phyloP scores from a whole-genome alignment of 495 filamentous ascomycete species.

The Neurospora discreta region DNA sequence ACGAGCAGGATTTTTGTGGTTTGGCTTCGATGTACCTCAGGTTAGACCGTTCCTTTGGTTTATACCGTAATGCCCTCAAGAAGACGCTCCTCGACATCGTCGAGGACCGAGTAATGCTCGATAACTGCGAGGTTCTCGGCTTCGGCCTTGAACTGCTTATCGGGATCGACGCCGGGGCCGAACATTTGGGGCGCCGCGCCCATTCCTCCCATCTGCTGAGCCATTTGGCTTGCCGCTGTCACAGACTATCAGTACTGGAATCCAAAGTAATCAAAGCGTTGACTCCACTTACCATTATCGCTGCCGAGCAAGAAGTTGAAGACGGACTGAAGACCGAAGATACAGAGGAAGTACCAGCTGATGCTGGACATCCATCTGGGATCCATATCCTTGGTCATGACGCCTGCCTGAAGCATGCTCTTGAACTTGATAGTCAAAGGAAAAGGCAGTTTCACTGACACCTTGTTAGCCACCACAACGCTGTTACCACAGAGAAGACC shows the following conservation, averaged over 20 bases:
- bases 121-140: constrained; percentile 92
- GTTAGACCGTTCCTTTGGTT: neutral
- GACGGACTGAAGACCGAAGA: constrained; percentile 94
- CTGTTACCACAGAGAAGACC: neutral
- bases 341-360: constrained; percentile 96
- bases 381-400: constrained; percentile 90
- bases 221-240: constrained; percentile 88
- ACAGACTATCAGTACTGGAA: constrained; percentile 3
- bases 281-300: constrained; percentile 65
- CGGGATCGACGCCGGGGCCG: constrained; percentile 85
- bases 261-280: neutral
- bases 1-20: neutral
- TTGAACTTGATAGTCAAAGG: constrained; percentile 97
- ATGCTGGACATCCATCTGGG: constrained; percentile 96
- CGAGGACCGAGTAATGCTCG: constrained; percentile 82
- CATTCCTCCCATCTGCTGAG: constrained; percentile 69
- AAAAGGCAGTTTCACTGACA: constrained; percentile 90
- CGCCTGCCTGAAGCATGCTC: constrained; percentile 95
- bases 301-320: constrained; percentile 94
- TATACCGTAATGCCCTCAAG: constrained; percentile 44
- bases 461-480: constrained; percentile 3
- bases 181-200: constrained; percentile 48
- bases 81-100: constrained; percentile 76
- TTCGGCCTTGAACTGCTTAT: constrained; percentile 84
- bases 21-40: neutral